Percentiles rank a stretch among this genome's conserved stretches.
These are phyloP conservation scores for Solanum hybrid DNA, from an alignment of 305 asterid genomes.

Conservation along the genomic window DNA sequence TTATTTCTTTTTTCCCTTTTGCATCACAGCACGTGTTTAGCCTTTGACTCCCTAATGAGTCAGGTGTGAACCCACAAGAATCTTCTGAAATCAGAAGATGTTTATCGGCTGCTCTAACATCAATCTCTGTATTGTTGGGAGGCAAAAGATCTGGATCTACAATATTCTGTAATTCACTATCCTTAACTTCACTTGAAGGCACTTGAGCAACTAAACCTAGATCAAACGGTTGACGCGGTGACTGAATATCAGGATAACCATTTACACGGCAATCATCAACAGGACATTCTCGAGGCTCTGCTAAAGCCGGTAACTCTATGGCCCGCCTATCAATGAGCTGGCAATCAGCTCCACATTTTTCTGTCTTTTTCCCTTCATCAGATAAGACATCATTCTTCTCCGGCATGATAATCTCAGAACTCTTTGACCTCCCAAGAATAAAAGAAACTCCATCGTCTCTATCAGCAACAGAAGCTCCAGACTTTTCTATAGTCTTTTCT, in stretches of 20 bases:
- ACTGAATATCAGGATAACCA: constrained; percentile 27
- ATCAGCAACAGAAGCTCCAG: constrained; percentile 41
- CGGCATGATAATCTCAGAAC: constrained; percentile 26
- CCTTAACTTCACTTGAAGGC: constrained; percentile 32
- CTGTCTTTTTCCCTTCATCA: constrained; percentile 31
- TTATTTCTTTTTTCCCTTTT: constrained; percentile 42
- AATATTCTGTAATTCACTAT: constrained; percentile 20
- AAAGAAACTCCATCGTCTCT: constrained; percentile 64
- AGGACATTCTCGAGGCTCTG: constrained; percentile 20
- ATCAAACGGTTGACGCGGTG: constrained; percentile 20
- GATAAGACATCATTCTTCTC: constrained; percentile 30
- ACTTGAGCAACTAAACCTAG: constrained; percentile 21
- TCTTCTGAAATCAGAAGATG: constrained; percentile 25
- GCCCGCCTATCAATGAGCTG: constrained; percentile 23
- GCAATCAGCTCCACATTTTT: constrained; percentile 20
- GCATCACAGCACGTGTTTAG: constrained; percentile 27
- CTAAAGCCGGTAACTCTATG: constrained; percentile 27
- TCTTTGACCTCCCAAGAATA: constrained; percentile 48
- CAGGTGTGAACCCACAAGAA: constrained; percentile 18
- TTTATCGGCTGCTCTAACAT: constrained; percentile 22
- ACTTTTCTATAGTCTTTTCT: constrained; percentile 40
- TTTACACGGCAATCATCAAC: constrained; percentile 27
- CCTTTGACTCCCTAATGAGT: constrained; percentile 17
- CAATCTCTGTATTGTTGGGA: constrained; percentile 14
- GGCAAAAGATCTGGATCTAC: constrained; percentile 25